phyloP scores from a whole-genome alignment of 371 early-diverging fungal genomes.

The Mucor circinelloides region DNA sequence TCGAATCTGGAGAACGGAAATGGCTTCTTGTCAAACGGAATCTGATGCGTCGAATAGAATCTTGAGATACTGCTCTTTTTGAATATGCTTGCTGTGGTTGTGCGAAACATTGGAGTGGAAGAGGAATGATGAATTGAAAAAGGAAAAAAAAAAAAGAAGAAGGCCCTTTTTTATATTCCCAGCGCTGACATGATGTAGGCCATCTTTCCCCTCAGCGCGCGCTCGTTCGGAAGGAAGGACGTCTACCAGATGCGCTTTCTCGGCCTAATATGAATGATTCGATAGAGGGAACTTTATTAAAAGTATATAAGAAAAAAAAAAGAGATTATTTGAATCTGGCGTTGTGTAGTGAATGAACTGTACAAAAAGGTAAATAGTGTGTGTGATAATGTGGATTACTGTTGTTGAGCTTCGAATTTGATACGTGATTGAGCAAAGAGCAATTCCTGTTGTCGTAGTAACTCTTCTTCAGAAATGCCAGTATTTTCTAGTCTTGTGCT shows the following conservation, averaged over 20 bases:
- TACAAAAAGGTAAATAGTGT: constrained; percentile 11
- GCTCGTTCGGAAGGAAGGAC: constrained; percentile 1
- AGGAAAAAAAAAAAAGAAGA: background rate
- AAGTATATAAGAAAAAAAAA: background rate
- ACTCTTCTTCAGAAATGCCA: constrained; percentile 92
- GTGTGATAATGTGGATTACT: constrained; percentile 16
- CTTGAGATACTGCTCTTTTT: background rate
- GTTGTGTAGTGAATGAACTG: constrained; percentile 1
- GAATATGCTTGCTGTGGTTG: background rate
- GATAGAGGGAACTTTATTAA: background rate
- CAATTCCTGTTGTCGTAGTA: constrained; percentile 85
- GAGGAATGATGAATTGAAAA: background rate
- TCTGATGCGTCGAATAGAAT: constrained; percentile 9
- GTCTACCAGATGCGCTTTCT: background rate
- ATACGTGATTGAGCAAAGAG: constrained; percentile 93
- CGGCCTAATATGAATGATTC: background rate
- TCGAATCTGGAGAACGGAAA: constrained; percentile 47
- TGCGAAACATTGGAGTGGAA: background rate
- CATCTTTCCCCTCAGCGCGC: constrained; percentile 1
- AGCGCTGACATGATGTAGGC: background rate
- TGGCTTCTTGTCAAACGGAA: constrained; percentile 45
- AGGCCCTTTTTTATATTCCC: background rate
- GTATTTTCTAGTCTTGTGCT: constrained; percentile 87
- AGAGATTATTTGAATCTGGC: background rate
- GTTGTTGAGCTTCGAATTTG: constrained; percentile 68